These are phyloP conservation scores for Amauroascus verrucosus DNA, from an alignment of 2,329 filamentous ascomycete species.

Conservation along the genomic window DNA sequence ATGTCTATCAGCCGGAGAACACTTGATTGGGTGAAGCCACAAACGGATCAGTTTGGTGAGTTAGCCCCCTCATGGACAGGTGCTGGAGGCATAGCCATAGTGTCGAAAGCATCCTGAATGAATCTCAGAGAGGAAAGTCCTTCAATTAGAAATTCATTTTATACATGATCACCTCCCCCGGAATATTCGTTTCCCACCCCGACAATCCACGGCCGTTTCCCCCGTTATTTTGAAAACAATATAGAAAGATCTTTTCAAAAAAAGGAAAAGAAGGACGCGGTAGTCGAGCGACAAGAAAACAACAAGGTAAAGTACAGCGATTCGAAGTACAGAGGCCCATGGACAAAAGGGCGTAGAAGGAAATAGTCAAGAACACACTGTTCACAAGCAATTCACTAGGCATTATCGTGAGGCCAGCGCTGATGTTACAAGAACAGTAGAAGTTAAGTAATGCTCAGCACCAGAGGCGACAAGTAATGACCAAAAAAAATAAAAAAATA, in stretches of 20 bases:
- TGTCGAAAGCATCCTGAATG: too few species aligned
- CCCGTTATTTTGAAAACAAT: neutral
- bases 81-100: neutral
- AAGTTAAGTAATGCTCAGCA: neutral
- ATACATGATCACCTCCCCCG: neutral
- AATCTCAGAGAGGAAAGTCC: neutral
- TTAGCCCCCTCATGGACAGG: too few species aligned
- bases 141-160: conserved; percentile 1
- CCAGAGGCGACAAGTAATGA: neutral
- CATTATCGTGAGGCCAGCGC: neutral
- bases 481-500: neutral
- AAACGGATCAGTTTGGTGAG: too few species aligned
- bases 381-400: neutral
- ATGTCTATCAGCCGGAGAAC: neutral
- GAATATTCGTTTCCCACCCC: neutral
- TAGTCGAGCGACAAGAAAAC: neutral
- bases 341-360: neutral
- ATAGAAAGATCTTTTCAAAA: neutral
- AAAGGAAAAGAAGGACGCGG: neutral
- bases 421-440: neutral
- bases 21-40: too few species aligned
- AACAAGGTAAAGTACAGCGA: conserved; percentile 1
- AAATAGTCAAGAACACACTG: neutral
- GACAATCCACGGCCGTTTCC: neutral
- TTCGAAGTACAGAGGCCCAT: neutral